Percentiles rank a stretch among this genome's conserved stretches.
These are phyloP conservation scores for Monosporozyma siamensis DNA, from an alignment of 805 yeast species.

Conservation along the genomic window DNA sequence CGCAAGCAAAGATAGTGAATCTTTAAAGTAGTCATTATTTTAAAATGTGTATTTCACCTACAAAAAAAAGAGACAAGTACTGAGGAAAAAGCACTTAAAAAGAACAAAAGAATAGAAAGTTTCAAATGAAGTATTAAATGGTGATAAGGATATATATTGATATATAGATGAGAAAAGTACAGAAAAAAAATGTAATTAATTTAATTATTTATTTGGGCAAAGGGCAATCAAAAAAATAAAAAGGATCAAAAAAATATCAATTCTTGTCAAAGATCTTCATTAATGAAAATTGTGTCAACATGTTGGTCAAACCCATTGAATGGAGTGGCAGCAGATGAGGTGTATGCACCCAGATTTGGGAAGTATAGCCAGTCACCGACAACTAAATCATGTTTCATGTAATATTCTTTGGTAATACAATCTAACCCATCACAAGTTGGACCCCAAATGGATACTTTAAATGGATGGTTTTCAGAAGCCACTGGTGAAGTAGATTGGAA, in stretches of 20 bases:
- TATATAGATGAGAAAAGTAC: too few relatives aligned
- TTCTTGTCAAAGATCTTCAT: conserved; percentile 25
- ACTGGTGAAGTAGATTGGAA: conserved; percentile 19
- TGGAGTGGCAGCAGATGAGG: conserved; percentile 82
- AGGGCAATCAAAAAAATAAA: too few relatives aligned
- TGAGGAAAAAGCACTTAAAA: background rate
- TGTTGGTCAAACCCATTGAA: conserved; percentile 78
- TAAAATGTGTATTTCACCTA: too few relatives aligned
- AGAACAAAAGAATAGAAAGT: background rate
- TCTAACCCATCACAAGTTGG: conserved; percentile 98
- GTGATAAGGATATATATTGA: background rate
- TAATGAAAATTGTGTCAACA: conserved; percentile 55
- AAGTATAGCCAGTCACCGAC: conserved; percentile 94
- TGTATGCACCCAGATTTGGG: conserved; percentile 80
- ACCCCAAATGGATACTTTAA: conserved; percentile 79
- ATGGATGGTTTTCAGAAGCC: conserved; percentile 12
- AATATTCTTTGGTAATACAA: conserved; percentile 50
- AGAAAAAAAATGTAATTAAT: too few relatives aligned
- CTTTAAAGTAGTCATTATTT: too few relatives aligned
- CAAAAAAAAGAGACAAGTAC: background rate
- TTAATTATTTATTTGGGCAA: background rate
- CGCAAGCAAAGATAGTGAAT: too few relatives aligned
- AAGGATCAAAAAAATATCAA: too few relatives aligned
- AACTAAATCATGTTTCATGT: conserved; percentile 48
- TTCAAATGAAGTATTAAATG: too few relatives aligned